Evolutionary conservation across 164 flowering plant species (phyloP), one percentile per base, ranked within the genome.

Genomic region (Magnolia officinalis): DNA sequence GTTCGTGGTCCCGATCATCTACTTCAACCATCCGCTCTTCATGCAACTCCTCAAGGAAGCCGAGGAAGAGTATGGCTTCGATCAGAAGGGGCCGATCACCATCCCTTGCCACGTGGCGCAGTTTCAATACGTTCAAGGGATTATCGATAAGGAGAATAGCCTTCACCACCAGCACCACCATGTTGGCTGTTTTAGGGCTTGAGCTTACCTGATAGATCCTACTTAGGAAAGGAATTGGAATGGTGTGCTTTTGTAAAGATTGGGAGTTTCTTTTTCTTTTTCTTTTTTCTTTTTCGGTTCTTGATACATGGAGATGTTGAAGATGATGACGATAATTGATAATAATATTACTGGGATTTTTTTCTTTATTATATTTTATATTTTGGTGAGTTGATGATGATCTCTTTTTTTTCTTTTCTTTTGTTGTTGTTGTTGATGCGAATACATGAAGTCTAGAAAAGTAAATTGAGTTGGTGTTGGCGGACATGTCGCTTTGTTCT

Each of bases 41-140:
- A 78, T 85, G 84, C 87, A 85, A 78, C 81, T 92, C 68, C 74
- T 92, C 75, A 87, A 92, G 69, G 95, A 86, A 63, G 97, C 97
- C 1, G 97, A 92, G 67, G 90, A 92, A 19, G 97, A 89, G 77
- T 92, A 88, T 67, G 97, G 97, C 20, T 92, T 91, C 76, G 89
- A 85, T 50, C 97, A 92, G 75, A 87, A 90, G 76, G 93, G 95
- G 0, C 82, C 93, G 21, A 85, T 92, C 75, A 88, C 82, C 51
- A 90, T 92, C 68, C 97, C 97, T 77, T 92, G 97, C 74, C 88
- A 88, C 31, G 93, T 92, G 3, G 89, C 84, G 52, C 85, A 90
- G 73, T 92, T 92, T 82, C 81, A 85, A 29, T 73, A 87, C 75
- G 90, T 92, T 18, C 89, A 80, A 45, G 86, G 88, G 11, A 67